Evolutionary conservation across 352 stramenopile species (phyloP).

Genomic region (Globisporangium sylvaticum): DNA sequence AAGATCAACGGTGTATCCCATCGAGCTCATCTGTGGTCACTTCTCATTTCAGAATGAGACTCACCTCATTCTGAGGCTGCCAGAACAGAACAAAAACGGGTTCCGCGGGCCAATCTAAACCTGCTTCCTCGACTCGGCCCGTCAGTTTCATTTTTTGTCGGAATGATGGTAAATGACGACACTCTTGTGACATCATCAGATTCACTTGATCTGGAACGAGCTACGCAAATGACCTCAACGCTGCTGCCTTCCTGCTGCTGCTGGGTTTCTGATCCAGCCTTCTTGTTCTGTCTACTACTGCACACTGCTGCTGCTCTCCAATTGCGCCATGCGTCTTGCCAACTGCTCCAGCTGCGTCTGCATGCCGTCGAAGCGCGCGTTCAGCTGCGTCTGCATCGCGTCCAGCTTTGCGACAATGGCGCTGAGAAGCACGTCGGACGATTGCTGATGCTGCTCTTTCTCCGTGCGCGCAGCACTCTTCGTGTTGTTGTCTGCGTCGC

Average conservation of each 20-base stretch:
- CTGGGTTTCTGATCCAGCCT: neutral
- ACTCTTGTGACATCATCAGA: neutral
- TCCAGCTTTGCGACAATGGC: conserved; percentile 30
- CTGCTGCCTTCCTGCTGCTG: neutral
- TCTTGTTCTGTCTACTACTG: neutral
- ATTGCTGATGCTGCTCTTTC: conserved; percentile 9
- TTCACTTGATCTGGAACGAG: neutral
- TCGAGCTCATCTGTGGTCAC: neutral
- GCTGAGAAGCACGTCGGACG: conserved; percentile 9
- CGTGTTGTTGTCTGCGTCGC: neutral
- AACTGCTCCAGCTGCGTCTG: conserved; percentile 40
- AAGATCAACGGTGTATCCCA: no score
- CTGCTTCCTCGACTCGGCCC: neutral
- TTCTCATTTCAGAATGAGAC: neutral
- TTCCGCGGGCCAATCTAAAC: neutral
- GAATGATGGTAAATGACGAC: neutral
- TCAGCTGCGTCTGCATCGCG: conserved; percentile 41
- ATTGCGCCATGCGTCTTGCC: conserved; percentile 25
- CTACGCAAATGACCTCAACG: neutral
- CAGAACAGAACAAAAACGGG: neutral
- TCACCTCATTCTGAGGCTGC: neutral
- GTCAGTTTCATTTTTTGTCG: neutral
- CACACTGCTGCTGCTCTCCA: conserved; percentile 26
- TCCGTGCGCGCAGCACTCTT: conserved; percentile 8
- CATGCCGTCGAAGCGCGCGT: conserved; percentile 49